Evolutionary conservation across 1,284 basidiomycete genomes (phyloP).

Genomic region (Malassezia psittaci): DNA sequence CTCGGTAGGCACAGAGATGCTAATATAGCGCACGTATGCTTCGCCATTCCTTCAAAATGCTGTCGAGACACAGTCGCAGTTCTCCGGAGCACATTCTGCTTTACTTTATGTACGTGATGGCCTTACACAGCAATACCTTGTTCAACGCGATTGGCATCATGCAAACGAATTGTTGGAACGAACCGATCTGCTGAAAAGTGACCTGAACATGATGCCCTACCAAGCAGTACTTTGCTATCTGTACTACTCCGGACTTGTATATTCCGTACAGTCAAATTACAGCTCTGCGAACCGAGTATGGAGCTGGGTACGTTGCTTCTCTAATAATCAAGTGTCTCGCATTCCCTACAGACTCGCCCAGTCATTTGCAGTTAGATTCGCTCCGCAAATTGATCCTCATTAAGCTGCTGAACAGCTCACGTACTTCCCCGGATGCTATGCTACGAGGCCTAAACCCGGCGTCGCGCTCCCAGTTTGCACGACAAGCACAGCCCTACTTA

Average conservation of each 20-base stretch:
- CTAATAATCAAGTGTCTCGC: conserved; percentile 52
- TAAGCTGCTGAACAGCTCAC: conserved; percentile 63
- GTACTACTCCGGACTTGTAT: conserved; percentile 32
- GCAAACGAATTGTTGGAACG: not conserved
- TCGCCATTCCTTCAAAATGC: conserved; percentile 1
- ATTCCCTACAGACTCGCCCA: conserved; percentile 58
- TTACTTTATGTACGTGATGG: conserved; percentile 2
- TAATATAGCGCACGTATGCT: not conserved
- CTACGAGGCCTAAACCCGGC: not conserved
- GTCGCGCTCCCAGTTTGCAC: not conserved
- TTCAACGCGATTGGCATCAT: not conserved
- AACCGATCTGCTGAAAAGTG: not conserved
- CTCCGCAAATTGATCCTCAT: conserved; percentile 68
- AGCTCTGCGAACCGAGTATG: conserved; percentile 27
- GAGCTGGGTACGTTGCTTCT: conserved; percentile 24
- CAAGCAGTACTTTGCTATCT: conserved; percentile 34
- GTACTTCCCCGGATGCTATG: conserved; percentile 46
- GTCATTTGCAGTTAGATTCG: conserved; percentile 69
- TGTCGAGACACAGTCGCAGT: not conserved
- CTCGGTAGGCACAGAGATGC: not conserved
- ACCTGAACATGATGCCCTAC: not conserved
- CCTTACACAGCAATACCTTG: conserved; percentile 10
- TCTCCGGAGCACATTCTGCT: conserved; percentile 9
- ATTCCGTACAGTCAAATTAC: conserved; percentile 20
- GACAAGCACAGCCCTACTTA: conserved; percentile 18